A percentile compares a stretch with the other conserved stretches of the same genome.
Conservation (phyloP, 345 rosid genomes). For the Erysimum cheiranthoides region DNA sequence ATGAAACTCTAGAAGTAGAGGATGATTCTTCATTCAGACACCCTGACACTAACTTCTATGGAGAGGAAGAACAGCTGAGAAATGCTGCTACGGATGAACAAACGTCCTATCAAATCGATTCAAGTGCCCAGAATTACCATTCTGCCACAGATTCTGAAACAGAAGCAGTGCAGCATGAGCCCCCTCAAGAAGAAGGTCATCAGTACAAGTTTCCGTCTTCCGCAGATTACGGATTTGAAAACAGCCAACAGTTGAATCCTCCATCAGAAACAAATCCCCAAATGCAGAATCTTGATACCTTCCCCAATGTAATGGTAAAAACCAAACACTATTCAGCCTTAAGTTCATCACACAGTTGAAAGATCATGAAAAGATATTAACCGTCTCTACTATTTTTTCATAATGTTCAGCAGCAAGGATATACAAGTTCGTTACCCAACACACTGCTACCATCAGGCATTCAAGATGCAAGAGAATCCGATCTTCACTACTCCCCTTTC, state of each 20-base stretch:
- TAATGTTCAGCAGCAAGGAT: constrained; percentile 59
- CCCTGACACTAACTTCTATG: constrained; percentile 65
- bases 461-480: constrained; percentile 72
- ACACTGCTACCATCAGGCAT: constrained; percentile 64
- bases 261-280: constrained; percentile 66
- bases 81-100: constrained; percentile 60
- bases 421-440: constrained; percentile 73
- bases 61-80: constrained; percentile 66
- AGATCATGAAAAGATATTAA: background rate
- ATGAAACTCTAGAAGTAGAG: constrained; percentile 56
- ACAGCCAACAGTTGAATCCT: constrained; percentile 60
- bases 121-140: constrained; percentile 58
- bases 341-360: background rate
- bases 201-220: constrained; percentile 66
- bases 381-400: background rate
- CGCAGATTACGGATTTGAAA: constrained; percentile 70
- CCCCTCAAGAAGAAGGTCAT: constrained; percentile 62
- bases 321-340: background rate
- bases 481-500: constrained; percentile 83
- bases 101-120: constrained; percentile 50
- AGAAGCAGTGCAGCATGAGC: constrained; percentile 70
- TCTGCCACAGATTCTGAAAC: constrained; percentile 62
- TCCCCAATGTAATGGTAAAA: constrained; percentile 73
- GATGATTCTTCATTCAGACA: constrained; percentile 53
- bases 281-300: constrained; percentile 67